Evolutionary conservation across 2,329 filamentous ascomycete genomes (phyloP).

Genomic region (Ambrosiella xylebori): DNA sequence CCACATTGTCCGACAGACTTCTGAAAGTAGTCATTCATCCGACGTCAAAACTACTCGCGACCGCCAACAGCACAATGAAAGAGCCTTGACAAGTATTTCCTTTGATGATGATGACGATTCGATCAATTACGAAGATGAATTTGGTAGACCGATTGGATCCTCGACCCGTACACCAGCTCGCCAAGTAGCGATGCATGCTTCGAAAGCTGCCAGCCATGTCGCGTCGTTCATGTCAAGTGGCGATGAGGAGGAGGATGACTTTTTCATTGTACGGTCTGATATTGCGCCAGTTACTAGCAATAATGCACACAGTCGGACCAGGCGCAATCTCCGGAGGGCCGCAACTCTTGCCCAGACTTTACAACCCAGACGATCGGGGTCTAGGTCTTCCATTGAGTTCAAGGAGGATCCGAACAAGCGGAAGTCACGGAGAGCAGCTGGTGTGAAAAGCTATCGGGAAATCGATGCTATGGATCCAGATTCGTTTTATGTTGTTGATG

Average conservation of each 20-base stretch:
- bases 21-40: not conserved
- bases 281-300: constrained; percentile 13
- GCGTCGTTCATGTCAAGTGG: constrained; percentile 14
- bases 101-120: not conserved
- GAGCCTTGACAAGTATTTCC: not conserved
- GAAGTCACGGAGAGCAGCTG: constrained; percentile 20
- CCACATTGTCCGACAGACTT: not conserved
- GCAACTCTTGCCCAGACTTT: not conserved
- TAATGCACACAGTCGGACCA: not conserved
- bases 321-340: not conserved
- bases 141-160: not conserved
- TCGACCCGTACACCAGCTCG: not conserved
- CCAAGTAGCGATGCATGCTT: not conserved
- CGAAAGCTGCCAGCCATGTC: not conserved
- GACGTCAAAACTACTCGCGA: not conserved
- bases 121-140: not conserved
- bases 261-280: constrained; percentile 24
- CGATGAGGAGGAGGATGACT: constrained; percentile 21
- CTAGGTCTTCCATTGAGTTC: constrained; percentile 27
- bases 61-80: not conserved
- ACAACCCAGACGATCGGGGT: not conserved
- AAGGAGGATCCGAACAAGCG: not conserved
- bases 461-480: constrained; percentile 41
- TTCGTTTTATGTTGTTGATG: constrained; percentile 31
- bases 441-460: constrained; percentile 28